Conservation (phyloP, 2,329 filamentous ascomycete species). For the Malbranchea zuffiana region DNA sequence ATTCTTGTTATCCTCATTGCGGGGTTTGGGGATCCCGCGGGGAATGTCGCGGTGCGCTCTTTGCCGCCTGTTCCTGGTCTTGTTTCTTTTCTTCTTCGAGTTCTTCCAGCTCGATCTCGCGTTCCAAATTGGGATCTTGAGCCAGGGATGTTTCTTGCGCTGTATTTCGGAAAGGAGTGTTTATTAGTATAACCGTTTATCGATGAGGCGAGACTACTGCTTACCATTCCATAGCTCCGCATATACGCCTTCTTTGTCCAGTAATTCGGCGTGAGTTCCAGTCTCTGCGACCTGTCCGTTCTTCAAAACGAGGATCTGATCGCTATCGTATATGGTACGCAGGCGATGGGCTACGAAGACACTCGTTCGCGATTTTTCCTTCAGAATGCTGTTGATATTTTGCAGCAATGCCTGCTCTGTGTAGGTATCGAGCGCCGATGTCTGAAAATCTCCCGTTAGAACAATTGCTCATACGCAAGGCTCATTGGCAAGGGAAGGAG, state of each 20-base stretch:
- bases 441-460: slow-evolving; percentile 40
- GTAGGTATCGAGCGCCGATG: slow-evolving; percentile 81
- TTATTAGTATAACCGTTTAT: slow-evolving; percentile 1
- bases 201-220: slow-evolving; percentile 24
- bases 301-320: slow-evolving; percentile 83
- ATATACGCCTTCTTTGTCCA: slow-evolving; percentile 71
- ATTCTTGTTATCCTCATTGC: slow-evolving; percentile 1
- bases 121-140: slow-evolving; percentile 31
- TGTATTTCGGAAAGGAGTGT: slow-evolving; percentile 18
- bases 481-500: background rate
- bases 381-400: slow-evolving; percentile 86
- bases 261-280: slow-evolving; percentile 75
- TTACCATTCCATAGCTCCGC: slow-evolving; percentile 81
- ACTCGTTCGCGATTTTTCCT: slow-evolving; percentile 78
- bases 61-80: background rate
- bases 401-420: slow-evolving; percentile 82
- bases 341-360: slow-evolving; percentile 91
- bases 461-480: slow-evolving; percentile 2
- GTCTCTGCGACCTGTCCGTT: slow-evolving; percentile 76
- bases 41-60: background rate
- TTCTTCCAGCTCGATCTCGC: slow-evolving; percentile 29
- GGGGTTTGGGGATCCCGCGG: slow-evolving; percentile 7
- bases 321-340: slow-evolving; percentile 84
- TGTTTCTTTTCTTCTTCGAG: slow-evolving; percentile 19
- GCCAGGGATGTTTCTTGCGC: slow-evolving; percentile 51